Evolutionary conservation across 352 stramenopile species (phyloP).

Genomic region (Discostella stelligera): DNA sequence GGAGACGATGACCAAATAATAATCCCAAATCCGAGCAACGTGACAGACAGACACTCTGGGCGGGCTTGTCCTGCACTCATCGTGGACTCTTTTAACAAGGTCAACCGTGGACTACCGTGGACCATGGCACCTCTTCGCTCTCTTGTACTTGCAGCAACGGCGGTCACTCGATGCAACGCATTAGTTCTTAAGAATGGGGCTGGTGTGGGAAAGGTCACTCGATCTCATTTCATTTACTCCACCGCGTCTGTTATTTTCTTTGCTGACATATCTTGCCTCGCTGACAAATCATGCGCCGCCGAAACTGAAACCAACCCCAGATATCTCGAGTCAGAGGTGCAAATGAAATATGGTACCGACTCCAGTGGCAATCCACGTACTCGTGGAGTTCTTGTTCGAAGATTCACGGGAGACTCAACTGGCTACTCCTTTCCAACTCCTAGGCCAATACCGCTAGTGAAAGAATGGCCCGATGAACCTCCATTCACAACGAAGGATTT

Average conservation of each 20-base stretch:
- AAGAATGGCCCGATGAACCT: slow-evolving; percentile 71
- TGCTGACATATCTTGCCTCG: slow-evolving; percentile 14
- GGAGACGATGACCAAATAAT: not conserved
- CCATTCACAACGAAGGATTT: slow-evolving; percentile 79
- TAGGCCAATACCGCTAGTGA: slow-evolving; percentile 61
- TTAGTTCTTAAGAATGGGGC: slow-evolving; percentile 22
- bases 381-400: slow-evolving; percentile 65
- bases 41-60: not conserved
- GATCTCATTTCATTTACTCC: slow-evolving; percentile 51
- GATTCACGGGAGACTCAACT: slow-evolving; percentile 78
- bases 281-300: slow-evolving; percentile 30
- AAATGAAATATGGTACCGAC: slow-evolving; percentile 70
- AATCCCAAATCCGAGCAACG: not conserved
- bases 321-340: slow-evolving; percentile 77
- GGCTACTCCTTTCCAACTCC: slow-evolving; percentile 66
- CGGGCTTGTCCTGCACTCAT: too few relatives aligned
- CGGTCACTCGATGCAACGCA: slow-evolving; percentile 13
- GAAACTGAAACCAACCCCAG: slow-evolving; percentile 60
- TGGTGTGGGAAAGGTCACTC: slow-evolving; percentile 3
- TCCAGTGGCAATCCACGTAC: slow-evolving; percentile 71
- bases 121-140: not conserved
- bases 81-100: too few relatives aligned
- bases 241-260: slow-evolving; percentile 59
- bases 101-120: too few relatives aligned
- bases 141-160: slow-evolving; percentile 3